Evolutionary conservation across 1,139 yeast genomes (phyloP).

Genomic region (Sugiyamaella pinicola): DNA sequence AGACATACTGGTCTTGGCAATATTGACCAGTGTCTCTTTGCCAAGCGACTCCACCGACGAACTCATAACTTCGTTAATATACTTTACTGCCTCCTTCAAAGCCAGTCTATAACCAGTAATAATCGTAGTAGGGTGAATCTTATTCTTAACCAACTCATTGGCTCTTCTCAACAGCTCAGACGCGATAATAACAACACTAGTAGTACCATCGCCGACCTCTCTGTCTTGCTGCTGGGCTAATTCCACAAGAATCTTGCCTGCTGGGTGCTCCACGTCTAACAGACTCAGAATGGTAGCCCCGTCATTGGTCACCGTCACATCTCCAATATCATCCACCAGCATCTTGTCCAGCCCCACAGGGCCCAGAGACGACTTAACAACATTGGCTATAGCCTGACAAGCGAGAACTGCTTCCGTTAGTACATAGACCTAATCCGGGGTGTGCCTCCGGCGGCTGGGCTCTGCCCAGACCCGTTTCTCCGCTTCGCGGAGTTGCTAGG

Average conservation of each 20-base stretch:
- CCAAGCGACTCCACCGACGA: conserved; percentile 81
- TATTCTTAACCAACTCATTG: conserved; percentile 88
- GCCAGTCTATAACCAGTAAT: conserved; percentile 96
- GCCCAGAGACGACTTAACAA: conserved; percentile 93
- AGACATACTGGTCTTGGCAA: conserved; percentile 97
- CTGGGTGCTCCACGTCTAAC: conserved; percentile 97
- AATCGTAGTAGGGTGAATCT: conserved; percentile 96
- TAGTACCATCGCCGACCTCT: conserved; percentile 96
- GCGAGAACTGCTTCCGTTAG: conserved; percentile 59
- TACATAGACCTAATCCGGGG: background rate
- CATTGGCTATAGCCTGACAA: conserved; percentile 95
- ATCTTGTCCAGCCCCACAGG: conserved; percentile 98
- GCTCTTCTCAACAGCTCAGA: conserved; percentile 91
- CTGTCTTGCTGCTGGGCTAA: conserved; percentile 98
- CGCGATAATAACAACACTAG: conserved; percentile 93
- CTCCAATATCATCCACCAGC: conserved; percentile 99
- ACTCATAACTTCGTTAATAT: conserved; percentile 82
- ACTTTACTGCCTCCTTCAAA: conserved; percentile 85
- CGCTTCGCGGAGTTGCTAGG: too few species aligned
- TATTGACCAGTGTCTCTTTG: conserved; percentile 71
- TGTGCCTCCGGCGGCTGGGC: too few species aligned
- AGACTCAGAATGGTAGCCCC: conserved; percentile 94
- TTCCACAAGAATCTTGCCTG: conserved; percentile 95
- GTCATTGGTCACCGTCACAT: conserved; percentile 97
- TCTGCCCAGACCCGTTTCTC: background rate